Percentiles rank a stretch among this genome's conserved stretches.
Conservation (phyloP, 768 basidiomycete species). For the Mycena maculata region DNA sequence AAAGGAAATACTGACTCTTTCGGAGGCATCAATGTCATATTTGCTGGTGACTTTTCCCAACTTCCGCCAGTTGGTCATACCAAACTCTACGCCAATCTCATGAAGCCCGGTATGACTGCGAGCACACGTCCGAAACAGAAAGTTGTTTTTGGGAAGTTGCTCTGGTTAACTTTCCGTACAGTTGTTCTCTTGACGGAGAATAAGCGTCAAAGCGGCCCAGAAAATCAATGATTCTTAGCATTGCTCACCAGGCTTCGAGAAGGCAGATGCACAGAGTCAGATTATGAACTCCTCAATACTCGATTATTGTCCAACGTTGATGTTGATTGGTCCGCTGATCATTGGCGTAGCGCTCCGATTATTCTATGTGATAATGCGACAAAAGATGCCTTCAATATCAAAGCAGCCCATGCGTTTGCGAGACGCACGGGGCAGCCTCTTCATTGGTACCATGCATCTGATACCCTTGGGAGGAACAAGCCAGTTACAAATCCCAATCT, state of each 20-base stretch:
- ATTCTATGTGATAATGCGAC: not conserved
- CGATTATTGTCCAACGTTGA: not conserved
- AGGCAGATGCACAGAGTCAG: slow-evolving; percentile 1
- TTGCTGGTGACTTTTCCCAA: slow-evolving; percentile 58
- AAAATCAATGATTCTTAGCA: not conserved
- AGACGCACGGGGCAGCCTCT: not conserved
- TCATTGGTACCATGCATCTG: slow-evolving; percentile 11
- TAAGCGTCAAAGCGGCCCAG: not conserved
- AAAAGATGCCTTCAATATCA: not conserved
- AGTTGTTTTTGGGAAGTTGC: slow-evolving; percentile 1
- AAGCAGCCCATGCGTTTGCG: not conserved
- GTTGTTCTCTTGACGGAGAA: slow-evolving; percentile 2
- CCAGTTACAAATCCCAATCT: not conserved
- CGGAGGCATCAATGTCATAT: slow-evolving; percentile 55
- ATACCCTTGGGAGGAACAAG: not conserved
- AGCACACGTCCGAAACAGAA: slow-evolving; percentile 20
- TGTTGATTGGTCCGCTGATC: not conserved
- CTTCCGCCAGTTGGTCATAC: slow-evolving; percentile 43
- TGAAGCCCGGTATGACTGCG: not conserved
- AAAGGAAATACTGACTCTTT: slow-evolving; percentile 46
- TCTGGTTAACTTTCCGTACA: not conserved
- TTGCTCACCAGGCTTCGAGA: not conserved
- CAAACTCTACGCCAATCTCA: slow-evolving; percentile 30
- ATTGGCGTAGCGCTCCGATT: not conserved
- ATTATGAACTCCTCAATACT: not conserved